Conservation (phyloP, 805 yeast genomes). For the Helenozyma rhizophorensis region DNA sequence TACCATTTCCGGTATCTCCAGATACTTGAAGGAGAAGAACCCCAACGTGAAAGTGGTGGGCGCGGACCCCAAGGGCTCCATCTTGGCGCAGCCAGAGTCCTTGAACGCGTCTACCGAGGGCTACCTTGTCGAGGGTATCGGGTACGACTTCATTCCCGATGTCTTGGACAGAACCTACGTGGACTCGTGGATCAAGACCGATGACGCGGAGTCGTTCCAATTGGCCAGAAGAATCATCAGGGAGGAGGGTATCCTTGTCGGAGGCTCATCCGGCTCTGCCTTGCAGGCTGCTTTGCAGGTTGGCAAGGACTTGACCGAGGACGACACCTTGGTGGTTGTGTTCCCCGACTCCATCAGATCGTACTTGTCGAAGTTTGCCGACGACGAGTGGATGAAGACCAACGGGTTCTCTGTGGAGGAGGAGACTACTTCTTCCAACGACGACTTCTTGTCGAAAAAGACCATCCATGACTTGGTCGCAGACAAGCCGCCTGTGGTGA, state of each 20-base stretch:
- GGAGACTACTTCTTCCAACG: slow-evolving; percentile 36
- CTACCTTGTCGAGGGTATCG: slow-evolving; percentile 86
- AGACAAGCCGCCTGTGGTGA: slow-evolving; percentile 69
- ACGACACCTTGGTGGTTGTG: slow-evolving; percentile 72
- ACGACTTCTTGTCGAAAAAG: slow-evolving; percentile 32
- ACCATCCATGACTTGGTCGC: slow-evolving; percentile 64
- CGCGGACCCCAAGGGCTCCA: slow-evolving; percentile 87
- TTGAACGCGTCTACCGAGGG: slow-evolving; percentile 55
- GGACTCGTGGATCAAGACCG: slow-evolving; percentile 83
- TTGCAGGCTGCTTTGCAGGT: slow-evolving; percentile 73
- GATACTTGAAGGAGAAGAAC: slow-evolving; percentile 69
- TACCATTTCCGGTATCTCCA: slow-evolving; percentile 88
- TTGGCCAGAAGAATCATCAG: slow-evolving; percentile 77
- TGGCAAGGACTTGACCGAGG: slow-evolving; percentile 63
- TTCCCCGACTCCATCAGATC: slow-evolving; percentile 87
- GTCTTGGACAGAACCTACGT: slow-evolving; percentile 63
- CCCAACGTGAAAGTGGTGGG: slow-evolving; percentile 60
- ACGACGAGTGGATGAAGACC: slow-evolving; percentile 84
- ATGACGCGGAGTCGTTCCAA: slow-evolving; percentile 73
- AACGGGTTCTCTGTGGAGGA: slow-evolving; percentile 66
- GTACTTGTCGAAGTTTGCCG: slow-evolving; percentile 80
- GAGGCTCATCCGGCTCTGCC: slow-evolving; percentile 88
- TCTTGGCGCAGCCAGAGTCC: slow-evolving; percentile 73
- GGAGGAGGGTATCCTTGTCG: slow-evolving; percentile 83
- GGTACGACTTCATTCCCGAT: slow-evolving; percentile 84